Conservation (phyloP, 805 yeast species). For the Kodamaea restingae region DNA sequence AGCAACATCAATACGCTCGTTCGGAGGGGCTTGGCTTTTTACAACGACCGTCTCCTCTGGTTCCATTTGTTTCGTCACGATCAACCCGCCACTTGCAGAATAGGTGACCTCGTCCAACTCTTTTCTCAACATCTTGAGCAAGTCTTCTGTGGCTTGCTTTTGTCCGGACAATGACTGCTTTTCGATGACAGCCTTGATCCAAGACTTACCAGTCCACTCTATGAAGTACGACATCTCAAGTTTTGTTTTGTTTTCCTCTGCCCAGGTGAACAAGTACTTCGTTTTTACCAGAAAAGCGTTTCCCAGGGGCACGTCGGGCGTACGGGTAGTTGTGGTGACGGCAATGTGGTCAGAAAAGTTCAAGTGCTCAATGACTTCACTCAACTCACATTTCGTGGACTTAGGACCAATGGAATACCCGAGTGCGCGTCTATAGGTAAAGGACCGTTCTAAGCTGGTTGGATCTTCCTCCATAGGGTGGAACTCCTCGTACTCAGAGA, state of each 20-base stretch:
- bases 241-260: conserved; percentile 48
- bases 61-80: conserved; percentile 5
- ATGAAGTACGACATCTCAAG: conserved; percentile 51
- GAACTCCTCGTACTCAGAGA: conserved; percentile 41
- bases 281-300: conserved; percentile 61
- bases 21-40: too few species aligned
- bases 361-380: conserved; percentile 52
- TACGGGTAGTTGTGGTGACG: conserved; percentile 55
- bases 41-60: conserved; percentile 8
- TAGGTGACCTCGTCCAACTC: conserved; percentile 25
- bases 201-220: conserved; percentile 72
- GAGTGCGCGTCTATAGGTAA: conserved; percentile 60
- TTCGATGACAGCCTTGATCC: conserved; percentile 76
- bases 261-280: conserved; percentile 60
- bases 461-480: conserved; percentile 35
- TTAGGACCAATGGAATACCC: conserved; percentile 72
- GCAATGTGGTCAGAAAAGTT: conserved; percentile 47
- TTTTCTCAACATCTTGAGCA: conserved; percentile 45
- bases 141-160: conserved; percentile 51
- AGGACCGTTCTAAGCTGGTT: conserved; percentile 42
- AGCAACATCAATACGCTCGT: not conserved
- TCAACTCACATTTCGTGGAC: conserved; percentile 62
- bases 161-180: conserved; percentile 73
- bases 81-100: conserved; percentile 15
- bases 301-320: conserved; percentile 86